Base-by-base conservation (phyloP, 176 grass and related monocot species). In the Hordeum vulgare region DNA sequence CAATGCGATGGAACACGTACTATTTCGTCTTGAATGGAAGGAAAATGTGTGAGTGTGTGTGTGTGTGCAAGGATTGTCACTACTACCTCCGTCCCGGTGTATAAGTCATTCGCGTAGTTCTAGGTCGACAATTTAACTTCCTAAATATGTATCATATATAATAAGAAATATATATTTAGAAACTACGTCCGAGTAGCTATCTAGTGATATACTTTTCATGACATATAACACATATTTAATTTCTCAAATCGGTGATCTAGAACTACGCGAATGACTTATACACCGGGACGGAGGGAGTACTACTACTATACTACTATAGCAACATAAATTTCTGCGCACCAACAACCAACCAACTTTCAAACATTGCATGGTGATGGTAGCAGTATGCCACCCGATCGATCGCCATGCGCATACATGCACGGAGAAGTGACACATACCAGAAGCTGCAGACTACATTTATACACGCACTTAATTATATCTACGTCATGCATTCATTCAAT, bases 381-480 rank as follows among this genome's bases (percentile, higher is more conserved):
- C 7, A 37, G 63, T 41, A 61, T 62, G 59, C 49, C 47, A 39
- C 17, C 13, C 29, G 57, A 53, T 39, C 37, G 5, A 39, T 64
- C 18, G 60, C 60, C 34, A 68, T 60, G 47, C 39, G 70, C 66
- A 53, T 25, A 69, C 81, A 84, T 77, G 68, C 77, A 81, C 79
- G 59, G 59, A 61, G 47, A 75, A 49, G 74, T 86, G 88, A 86
- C 84, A 28, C 80, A 25, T 80, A 87, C 85, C 68, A 60, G 81
- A 78, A 79, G 78, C 58, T 68, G 66, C 57, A 45, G 87, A 27
- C 72, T 81, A 81, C 78, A 91, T 85, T 88, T 88, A 87, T 87
- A 91, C 77, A 85, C 44, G 64, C 78, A 89, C 63, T 64, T 84
- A 89, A 57, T 64, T 81, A 72, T 78, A 88, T 85, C 82, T 81